Evolutionary conservation across 106 monocot species (phyloP), one percentile per base, ranked within the genome.

Genomic region (Chionographis japonica): DNA sequence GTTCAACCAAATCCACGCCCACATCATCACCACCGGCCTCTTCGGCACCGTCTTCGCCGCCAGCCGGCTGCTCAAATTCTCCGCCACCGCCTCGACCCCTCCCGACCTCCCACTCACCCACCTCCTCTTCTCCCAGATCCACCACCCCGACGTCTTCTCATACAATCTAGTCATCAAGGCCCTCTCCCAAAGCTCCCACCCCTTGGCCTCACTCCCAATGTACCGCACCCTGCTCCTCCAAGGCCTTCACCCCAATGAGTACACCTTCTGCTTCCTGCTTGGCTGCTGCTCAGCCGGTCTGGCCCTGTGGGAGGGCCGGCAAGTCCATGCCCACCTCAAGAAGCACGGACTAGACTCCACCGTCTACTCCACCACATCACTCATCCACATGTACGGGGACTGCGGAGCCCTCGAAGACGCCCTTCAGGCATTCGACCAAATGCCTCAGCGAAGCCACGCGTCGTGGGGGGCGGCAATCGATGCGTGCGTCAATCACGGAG

Each of bases 211-310:
- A 18, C 57, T 83, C 37, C n/a, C 52, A 17, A 61, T 78, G n/a
- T 83, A 74, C 43, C 70, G 9, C 8, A n/a, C 27, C 12, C 13
- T 83, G 14, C 69, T 83, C 35, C 40, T 15, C 20, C 74, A 40
- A 2, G 69, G 70, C 60, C 63, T 83, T 15, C 37, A 42, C 20
- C 74, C 83, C 43, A 78, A 78, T 37, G 83, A 77, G 60, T 83
- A 83, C 66, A 74, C 82, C 4, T 53, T 83, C 17, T 83, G 82
- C 82, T 83, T 83, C 74, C 60, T 83, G 2, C 65, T 83, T 20
- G 65, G 59, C 20, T 76, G 58, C 57, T 82, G 82, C 63, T 40
- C 81, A 3, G 39, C 20, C 4, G 71, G 16, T 17, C 10, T 51
- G 36, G 66, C 71, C 11, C 36, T 61, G 1, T 18, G 37, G 50